Base-by-base conservation (phyloP, 2,329 filamentous ascomycete species). In the Exserohilum rostratum region DNA sequence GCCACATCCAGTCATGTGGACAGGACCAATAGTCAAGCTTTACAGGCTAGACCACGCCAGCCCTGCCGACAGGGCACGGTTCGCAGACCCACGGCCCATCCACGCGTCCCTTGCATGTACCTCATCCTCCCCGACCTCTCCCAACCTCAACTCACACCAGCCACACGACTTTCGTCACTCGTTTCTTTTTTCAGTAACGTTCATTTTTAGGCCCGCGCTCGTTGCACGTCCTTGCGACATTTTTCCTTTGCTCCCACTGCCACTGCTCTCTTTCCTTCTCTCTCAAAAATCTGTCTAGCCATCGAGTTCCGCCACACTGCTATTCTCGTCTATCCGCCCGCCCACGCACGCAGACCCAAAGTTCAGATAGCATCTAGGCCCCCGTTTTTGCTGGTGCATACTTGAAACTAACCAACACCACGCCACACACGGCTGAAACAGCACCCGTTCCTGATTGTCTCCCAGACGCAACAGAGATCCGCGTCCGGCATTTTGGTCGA, bases 381-480 rank as follows among this genome's bases (percentile, higher is more conserved):
- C 22, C 22, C 22, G 22, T 25, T 25, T 25, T 25, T 25, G 27
- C 31, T 48, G 46, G 17, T 25, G 37, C 46, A 48, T 11, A 48
- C 46, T 37, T 54, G 51, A 54, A 54, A 54, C 51, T 15, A 15
- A 37, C 31, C 9, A 27, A 29, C 35, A n/a, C 33, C 34, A 50
- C 51, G 44, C 51, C 51, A 38, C 39, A 54, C 51, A 53, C 51
- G 31, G n/a, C 33, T 54, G 51, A 54, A 54, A 54, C 51, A 50
- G 42, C 12, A 31, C 33, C 33, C 51, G 51, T 54, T 45, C 51
- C 39, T 50, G 33, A 31, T 13, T 18, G 7, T 18, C 50, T 37
- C 42, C 42, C 34, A 40, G 34, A 60, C 66, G 66, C 64, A 57
- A 67, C 63, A 64, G 50, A 39, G 25, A 42, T 30, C 50, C 42